A percentile compares a stretch with the other conserved stretches of the same genome.
phyloP scores from a whole-genome alignment of 306 rosid genomes.

The Astragalus glycyphyllos region DNA sequence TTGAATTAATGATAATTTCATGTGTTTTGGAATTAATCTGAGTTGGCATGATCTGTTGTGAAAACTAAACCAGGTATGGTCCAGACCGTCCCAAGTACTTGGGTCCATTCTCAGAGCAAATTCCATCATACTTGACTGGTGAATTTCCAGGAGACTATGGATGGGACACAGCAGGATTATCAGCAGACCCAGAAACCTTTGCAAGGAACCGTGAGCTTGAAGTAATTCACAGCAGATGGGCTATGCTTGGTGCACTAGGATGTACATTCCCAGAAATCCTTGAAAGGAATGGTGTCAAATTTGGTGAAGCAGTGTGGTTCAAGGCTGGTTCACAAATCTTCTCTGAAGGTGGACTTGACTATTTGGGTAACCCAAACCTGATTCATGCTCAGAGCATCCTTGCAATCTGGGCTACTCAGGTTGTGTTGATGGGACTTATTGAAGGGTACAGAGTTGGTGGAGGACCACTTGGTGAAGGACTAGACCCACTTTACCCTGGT shows the following conservation, averaged over 20 bases:
- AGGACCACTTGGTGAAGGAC: conserved; percentile 97
- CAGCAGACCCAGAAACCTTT: conserved; percentile 97
- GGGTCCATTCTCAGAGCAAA: conserved; percentile 98
- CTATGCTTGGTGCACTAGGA: conserved; percentile 94
- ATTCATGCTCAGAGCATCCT: conserved; percentile 95
- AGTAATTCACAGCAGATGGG: conserved; percentile 93
- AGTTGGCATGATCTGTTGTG: conserved; percentile 35
- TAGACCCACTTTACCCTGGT: conserved; percentile 96
- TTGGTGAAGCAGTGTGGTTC: conserved; percentile 97
- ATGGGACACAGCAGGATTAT: conserved; percentile 96
- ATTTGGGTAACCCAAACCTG: conserved; percentile 94
- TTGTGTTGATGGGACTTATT: conserved; percentile 91
- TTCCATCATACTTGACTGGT: conserved; percentile 90
- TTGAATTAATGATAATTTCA: not conserved
- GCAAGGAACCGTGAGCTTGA: conserved; percentile 94
- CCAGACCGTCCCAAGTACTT: conserved; percentile 95
- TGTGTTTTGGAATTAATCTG: conserved; percentile 24
- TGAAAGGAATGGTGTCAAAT: conserved; percentile 83
- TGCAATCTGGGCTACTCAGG: conserved; percentile 94
- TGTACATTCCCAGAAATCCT: conserved; percentile 86
- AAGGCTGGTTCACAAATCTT: conserved; percentile 95
- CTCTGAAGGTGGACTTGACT: conserved; percentile 95
- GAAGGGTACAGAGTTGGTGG: conserved; percentile 97
- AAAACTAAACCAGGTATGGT: conserved; percentile 80
- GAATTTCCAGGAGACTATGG: conserved; percentile 98